Evolutionary conservation across 371 early-diverging fungal genomes (phyloP).

Genomic region (Mortierella sp.): DNA sequence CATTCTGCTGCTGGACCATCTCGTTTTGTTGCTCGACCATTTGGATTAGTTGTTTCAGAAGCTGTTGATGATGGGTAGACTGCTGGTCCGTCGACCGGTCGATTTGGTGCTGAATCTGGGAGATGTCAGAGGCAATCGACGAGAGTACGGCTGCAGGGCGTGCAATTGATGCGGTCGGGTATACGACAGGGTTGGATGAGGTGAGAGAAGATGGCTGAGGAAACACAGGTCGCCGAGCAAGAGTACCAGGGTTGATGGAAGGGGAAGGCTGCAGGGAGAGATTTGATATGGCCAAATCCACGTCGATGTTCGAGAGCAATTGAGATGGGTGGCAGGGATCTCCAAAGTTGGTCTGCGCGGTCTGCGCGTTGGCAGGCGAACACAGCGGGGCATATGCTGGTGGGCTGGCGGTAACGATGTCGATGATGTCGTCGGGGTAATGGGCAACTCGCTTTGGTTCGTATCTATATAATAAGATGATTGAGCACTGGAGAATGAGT

Average conservation of each 20-base stretch:
- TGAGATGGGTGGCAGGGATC: not conserved
- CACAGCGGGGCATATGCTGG: no score
- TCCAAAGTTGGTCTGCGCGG: no score
- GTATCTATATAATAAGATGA: not conserved
- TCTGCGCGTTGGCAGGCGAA: not conserved
- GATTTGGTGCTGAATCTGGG: not conserved
- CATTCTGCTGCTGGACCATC: no score
- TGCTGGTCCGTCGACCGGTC: not conserved
- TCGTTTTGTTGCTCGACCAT: not conserved
- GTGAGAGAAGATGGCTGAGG: not conserved
- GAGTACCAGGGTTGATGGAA: not conserved
- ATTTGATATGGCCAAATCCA: no score
- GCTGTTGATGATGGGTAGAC: not conserved
- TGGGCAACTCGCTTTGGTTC: not conserved
- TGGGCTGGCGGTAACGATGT: conserved; percentile 4
- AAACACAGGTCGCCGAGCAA: not conserved
- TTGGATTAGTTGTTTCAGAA: not conserved
- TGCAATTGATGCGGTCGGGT: not conserved
- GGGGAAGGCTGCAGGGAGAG: no score
- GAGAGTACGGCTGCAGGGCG: not conserved
- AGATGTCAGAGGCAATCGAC: not conserved
- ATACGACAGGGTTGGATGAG: not conserved
- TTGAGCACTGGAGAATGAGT: not conserved
- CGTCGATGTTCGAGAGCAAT: no score
- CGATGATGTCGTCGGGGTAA: conserved; percentile 15